Evolutionary conservation across 345 rosid genomes (phyloP), one percentile per base, ranked within the genome.

Genomic region (Pelargonium nanum): DNA sequence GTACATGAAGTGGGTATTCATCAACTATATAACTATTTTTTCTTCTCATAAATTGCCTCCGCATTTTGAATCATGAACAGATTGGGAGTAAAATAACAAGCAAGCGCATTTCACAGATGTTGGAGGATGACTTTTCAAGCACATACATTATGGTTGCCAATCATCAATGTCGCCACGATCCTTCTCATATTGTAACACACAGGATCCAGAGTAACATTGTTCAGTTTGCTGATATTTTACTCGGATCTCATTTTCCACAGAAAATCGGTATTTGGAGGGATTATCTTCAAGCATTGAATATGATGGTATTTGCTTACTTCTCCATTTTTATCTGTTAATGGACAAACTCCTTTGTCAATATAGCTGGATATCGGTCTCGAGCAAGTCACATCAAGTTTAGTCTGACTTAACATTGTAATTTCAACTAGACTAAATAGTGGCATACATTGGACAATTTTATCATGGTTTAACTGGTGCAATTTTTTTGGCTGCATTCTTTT

Each of bases 41-140:
- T 55, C 32, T 60, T 62, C 15, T 24, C 58, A 13, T 64, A 76
- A 60, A 57, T 55, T 63, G 20, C 24, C 40, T 63, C 66, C 54
- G 56, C 40, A 55, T 67, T 63, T 55, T 76, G 58, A 72, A 70
- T 55, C 57, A 34, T 78, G 48, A 72, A 67, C 83, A 92, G 98
- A 75, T 92, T 79, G 96, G 98, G 70, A 78, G 93, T 65, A 91
- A 84, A 70, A 85, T 86, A 71, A 92, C 95, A 58, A 89, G 98
- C 76, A 88, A 88, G 69, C 78, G 93, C 26, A 72, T 85, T 62
- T 70, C 84, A 75, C 89, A 82, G 75, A 77, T 88, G 91, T 77
- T 92, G 56, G 96, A 88, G 81, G 78, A 83, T 54, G 72, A 75
- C 69, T 79, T 63, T 66, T 95, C 91, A 22, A 81, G 72, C 73